A percentile compares a stretch with the other conserved stretches of the same genome.
phyloP scores from a whole-genome alignment of 2,329 filamentous ascomycete species.

The Truncatella angustata region DNA sequence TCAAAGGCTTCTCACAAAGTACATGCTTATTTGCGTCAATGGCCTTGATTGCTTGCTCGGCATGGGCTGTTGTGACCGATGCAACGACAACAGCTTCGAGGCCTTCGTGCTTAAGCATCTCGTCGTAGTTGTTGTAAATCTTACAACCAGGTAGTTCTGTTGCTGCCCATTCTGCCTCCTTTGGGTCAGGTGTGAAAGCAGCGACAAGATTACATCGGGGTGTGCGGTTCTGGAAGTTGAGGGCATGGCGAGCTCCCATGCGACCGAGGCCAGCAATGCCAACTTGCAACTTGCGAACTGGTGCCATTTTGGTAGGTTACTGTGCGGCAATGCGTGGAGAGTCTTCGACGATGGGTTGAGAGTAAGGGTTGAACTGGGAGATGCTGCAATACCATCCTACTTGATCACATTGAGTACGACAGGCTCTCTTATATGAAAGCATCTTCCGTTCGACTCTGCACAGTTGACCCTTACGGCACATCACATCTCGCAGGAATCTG shows the following conservation, averaged over 20 bases:
- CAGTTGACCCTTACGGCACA: no score
- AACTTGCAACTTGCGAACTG: conserved; percentile 1
- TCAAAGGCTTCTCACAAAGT: conserved; percentile 59
- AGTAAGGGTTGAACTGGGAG: no score
- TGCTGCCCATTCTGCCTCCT: conserved; percentile 41
- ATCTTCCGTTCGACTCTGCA: no score
- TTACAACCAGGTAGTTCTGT: conserved; percentile 48
- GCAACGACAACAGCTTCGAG: conserved; percentile 40
- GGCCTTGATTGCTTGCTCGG: conserved; percentile 54
- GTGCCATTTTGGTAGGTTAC: no score
- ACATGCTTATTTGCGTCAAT: conserved; percentile 55
- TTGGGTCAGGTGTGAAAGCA: conserved; percentile 1
- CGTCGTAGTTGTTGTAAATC: conserved; percentile 52
- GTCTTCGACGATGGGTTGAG: no score
- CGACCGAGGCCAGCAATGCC: conserved; percentile 5
- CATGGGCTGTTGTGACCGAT: conserved; percentile 49
- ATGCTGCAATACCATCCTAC: no score
- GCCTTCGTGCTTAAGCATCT: conserved; percentile 53
- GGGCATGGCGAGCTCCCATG: conserved; percentile 8
- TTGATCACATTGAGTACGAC: no score
- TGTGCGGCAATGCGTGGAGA: no score
- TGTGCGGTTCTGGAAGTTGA: conserved; percentile 6
- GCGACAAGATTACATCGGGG: conserved; percentile 4
- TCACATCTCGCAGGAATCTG: no score
- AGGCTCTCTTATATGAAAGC: no score